Conservation (phyloP, 2,329 filamentous ascomycete genomes). For the Diaporthe australafricana region DNA sequence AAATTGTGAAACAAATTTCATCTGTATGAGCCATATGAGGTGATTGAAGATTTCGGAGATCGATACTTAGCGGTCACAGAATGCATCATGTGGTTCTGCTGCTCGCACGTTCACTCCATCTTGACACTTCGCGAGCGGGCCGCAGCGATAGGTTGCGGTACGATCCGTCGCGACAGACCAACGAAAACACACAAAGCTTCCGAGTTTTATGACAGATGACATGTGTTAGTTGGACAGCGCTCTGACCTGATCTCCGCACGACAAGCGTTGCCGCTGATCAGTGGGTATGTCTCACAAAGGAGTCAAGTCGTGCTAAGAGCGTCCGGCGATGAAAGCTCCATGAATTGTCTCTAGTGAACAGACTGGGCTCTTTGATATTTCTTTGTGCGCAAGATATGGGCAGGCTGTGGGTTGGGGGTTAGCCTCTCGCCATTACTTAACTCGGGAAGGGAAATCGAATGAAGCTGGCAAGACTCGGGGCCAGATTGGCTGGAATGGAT, state of each 20-base stretch:
- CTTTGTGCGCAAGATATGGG: background rate
- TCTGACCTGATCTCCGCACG: background rate
- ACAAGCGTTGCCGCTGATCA: background rate
- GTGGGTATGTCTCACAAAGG: conserved; percentile 18
- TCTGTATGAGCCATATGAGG: background rate
- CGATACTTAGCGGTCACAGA: background rate
- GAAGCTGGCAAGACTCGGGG: background rate
- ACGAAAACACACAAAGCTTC: background rate
- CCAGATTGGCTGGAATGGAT: background rate
- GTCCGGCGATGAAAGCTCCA: background rate
- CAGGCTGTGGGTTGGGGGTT: background rate
- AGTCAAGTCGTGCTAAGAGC: background rate
- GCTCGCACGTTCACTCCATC: background rate
- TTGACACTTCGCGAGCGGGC: background rate
- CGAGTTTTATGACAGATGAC: background rate
- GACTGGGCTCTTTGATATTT: background rate
- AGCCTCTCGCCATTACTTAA: background rate
- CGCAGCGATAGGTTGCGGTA: background rate
- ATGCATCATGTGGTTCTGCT: background rate
- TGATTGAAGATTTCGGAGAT: no score
- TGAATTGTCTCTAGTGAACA: no score
- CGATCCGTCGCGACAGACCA: no score
- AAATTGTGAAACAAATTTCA: background rate
- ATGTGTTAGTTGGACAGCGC: background rate
- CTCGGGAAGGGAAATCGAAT: background rate